Evolutionary conservation across 768 basidiomycete species (phyloP), one percentile per base, ranked within the genome.

Genomic region (Hypholoma sublateritium): DNA sequence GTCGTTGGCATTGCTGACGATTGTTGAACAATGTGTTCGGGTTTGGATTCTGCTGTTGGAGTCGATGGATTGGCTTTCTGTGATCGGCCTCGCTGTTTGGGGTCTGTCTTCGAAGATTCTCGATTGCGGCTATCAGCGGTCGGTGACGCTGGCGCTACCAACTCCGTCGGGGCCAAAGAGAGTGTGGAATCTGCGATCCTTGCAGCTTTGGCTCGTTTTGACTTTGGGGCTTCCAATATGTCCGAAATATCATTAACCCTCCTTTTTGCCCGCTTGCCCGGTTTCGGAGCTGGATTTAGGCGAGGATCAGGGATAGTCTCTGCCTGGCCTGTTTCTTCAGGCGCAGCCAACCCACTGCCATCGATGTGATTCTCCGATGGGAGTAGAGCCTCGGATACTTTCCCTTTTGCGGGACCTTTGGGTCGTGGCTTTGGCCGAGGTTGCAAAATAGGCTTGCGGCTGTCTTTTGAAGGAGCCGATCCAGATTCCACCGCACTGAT

Each of bases 351-450:
- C 28, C 21, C 34, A 24, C 22, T 51, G 37, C 12, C 37, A 24
- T 51, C 50, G 22, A 22, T 41, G 17, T 17, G 24, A 42, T 42
- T 53, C 41, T 43, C 25, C 51, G 16, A 11, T 14, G 32, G 22
- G 13, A 19, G 25, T 12, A 46, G 21, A 48, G 25, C 48, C 39
- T 22, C 62, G 25, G n/a, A 43, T 36, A 48, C 61, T 35, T 60
- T 62, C 22, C 47, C 63, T 60, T 67, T 71, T 14, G 65, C 59
- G 49, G 66, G 67, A 21, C 62, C 60, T 22, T 50, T 60, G 35
- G 64, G 65, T 57, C 62, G 53, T 25, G 67, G 69, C 53, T 59
- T 60, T 24, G 65, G 65, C 24, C 65, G 58, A 28, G 67, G 59
- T 60, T 48, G 55, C 17, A 34, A 50, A 50, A 36, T 39, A 43